Conservation (phyloP, 1,139 yeast species). For the Sugiyamaella japonica region DNA sequence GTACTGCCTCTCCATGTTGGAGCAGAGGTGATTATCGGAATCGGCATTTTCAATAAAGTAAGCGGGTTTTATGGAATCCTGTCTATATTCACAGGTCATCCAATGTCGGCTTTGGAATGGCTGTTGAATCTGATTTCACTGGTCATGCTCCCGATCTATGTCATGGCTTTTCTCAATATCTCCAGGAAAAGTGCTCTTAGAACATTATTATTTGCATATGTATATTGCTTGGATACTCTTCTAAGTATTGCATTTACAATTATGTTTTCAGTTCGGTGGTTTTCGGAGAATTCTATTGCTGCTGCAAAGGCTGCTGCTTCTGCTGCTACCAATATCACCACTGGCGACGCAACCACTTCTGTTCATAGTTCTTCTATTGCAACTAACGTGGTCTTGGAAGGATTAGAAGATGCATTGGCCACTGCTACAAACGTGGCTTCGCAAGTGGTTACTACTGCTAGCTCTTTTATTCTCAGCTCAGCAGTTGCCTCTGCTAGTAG, state of each 20-base stretch:
- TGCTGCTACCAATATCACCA: conserved; percentile 4
- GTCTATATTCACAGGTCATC: conserved; percentile 84
- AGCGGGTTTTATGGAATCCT: conserved; percentile 86
- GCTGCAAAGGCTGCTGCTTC: conserved; percentile 16
- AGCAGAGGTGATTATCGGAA: conserved; percentile 77
- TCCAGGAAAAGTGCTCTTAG: conserved; percentile 50
- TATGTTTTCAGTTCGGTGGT: conserved; percentile 77
- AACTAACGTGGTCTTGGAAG: conserved; percentile 26
- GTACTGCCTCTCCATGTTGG: conserved; percentile 80
- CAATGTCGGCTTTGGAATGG: conserved; percentile 83
- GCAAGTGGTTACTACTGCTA: conserved; percentile 9
- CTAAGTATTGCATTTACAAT: conserved; percentile 68
- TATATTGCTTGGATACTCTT: conserved; percentile 67
- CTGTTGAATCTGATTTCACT: conserved; percentile 68
- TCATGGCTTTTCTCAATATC: conserved; percentile 57
- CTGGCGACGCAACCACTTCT: no score
- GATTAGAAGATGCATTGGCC: conserved; percentile 9
- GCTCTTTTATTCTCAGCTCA: conserved; percentile 3
- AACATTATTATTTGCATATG: conserved; percentile 60
- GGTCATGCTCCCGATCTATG: conserved; percentile 62
- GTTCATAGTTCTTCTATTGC: conserved; percentile 4
- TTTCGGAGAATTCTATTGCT: conserved; percentile 38
- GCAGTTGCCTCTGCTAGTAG: conserved; percentile 21
- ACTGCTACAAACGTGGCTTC: background rate
- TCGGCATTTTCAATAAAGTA: conserved; percentile 82